Conservation (phyloP, 495 filamentous ascomycete genomes). For the Lophium mytilinum region DNA sequence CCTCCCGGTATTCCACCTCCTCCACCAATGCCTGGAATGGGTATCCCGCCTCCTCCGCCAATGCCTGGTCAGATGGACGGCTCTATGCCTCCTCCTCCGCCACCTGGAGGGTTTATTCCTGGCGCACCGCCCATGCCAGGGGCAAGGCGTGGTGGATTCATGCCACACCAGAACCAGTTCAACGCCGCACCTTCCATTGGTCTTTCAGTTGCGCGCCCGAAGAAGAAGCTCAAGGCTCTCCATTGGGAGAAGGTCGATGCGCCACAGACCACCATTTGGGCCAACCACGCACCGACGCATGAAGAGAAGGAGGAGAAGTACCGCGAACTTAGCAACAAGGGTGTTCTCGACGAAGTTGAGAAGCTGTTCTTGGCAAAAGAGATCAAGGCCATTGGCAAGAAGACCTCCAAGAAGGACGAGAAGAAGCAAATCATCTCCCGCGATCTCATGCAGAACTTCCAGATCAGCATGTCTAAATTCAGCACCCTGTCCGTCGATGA, state of each 20-base stretch:
- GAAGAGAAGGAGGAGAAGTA: constrained; percentile 92
- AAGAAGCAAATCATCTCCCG: constrained; percentile 96
- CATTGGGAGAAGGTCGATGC: constrained; percentile 99
- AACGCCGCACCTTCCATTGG: constrained; percentile 17
- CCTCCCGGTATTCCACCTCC: constrained; percentile 37
- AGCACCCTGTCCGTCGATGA: constrained; percentile 71
- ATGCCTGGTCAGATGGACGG: constrained; percentile 42
- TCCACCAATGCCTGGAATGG: constrained; percentile 40
- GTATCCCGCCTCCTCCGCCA: constrained; percentile 41
- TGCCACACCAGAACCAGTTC: constrained; percentile 22
- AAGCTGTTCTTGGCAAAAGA: constrained; percentile 96
- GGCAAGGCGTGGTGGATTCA: constrained; percentile 35
- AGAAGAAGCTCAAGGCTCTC: constrained; percentile 98
- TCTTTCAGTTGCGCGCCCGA: constrained; percentile 67
- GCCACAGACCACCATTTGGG: constrained; percentile 93
- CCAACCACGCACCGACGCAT: constrained; percentile 67
- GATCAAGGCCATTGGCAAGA: constrained; percentile 74
- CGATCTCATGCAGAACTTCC: constrained; percentile 83
- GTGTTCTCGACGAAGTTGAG: constrained; percentile 95
- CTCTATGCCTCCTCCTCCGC: constrained; percentile 38
- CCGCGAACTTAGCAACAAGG: constrained; percentile 79
- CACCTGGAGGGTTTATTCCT: constrained; percentile 31
- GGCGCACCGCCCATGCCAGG: constrained; percentile 35
- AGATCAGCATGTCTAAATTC: constrained; percentile 89
- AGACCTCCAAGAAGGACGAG: constrained; percentile 66